Percentiles rank a stretch among this genome's conserved stretches.
Conservation (phyloP, 2,329 filamentous ascomycete species). For the Bretziella fagacearum region DNA sequence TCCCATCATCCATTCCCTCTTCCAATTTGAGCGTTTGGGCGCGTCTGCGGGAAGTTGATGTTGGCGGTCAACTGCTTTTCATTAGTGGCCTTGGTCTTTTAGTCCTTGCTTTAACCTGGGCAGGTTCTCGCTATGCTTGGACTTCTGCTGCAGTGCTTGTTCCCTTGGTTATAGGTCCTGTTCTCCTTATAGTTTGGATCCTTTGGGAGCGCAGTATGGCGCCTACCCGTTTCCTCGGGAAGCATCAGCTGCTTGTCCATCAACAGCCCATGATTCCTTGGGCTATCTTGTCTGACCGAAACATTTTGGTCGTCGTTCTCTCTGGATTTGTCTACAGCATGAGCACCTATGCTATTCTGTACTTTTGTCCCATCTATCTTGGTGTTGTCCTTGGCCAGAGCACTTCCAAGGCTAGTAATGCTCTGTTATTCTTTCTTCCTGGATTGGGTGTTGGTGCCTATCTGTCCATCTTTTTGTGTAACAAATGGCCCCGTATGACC, state of each 20-base stretch:
- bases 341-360: slow-evolving; percentile 38
- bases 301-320: slow-evolving; percentile 44
- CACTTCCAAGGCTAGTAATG: slow-evolving; percentile 34
- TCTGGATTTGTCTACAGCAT: slow-evolving; percentile 45
- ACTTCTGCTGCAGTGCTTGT: slow-evolving; percentile 30
- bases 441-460: slow-evolving; percentile 43
- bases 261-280: slow-evolving; percentile 50
- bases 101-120: slow-evolving; percentile 39
- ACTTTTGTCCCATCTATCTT: slow-evolving; percentile 54
- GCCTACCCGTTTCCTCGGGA: slow-evolving; percentile 29
- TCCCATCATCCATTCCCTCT: slow-evolving; percentile 23
- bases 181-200: slow-evolving; percentile 27
- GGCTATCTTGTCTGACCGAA: slow-evolving; percentile 36
- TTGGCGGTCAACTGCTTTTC: slow-evolving; percentile 39
- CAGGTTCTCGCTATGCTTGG: slow-evolving; percentile 37
- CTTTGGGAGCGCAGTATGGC: slow-evolving; percentile 38
- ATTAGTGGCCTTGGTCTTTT: slow-evolving; percentile 36
- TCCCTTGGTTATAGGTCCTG: slow-evolving; percentile 29
- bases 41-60: slow-evolving; percentile 37
- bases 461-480: slow-evolving; percentile 40
- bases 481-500: slow-evolving; percentile 44
- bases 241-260: slow-evolving; percentile 27
- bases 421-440: slow-evolving; percentile 47
- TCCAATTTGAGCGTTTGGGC: not conserved
- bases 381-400: slow-evolving; percentile 39